A percentile compares a stretch with the other conserved stretches of the same genome.
Evolutionary conservation across 306 rosid species (phyloP).

Genomic region (Ochetophila trinervis): DNA sequence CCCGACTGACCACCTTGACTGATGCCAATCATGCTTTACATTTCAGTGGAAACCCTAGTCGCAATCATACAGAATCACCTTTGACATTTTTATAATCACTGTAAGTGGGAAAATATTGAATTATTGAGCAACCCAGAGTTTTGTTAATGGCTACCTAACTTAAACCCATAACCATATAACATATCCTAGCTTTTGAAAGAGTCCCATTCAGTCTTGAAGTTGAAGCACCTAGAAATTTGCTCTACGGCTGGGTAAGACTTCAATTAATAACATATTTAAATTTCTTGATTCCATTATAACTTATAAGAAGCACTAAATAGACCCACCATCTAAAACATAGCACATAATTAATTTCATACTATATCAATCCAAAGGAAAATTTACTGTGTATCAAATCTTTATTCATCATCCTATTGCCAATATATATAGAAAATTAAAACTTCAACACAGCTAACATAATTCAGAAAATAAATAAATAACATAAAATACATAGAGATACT

Average conservation of each 20-base stretch:
- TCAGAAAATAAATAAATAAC: not conserved
- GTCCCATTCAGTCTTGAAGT: too few relatives aligned
- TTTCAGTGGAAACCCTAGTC: not conserved
- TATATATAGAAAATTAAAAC: not conserved
- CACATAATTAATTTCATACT: not conserved
- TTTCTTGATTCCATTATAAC: conserved; percentile 2
- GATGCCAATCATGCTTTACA: not conserved
- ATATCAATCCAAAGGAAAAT: not conserved
- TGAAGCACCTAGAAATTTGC: too few relatives aligned
- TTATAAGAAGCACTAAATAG: not conserved
- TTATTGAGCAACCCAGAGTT: not conserved
- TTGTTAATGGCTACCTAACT: not conserved
- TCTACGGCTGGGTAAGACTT: too few relatives aligned
- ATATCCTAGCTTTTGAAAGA: too few relatives aligned
- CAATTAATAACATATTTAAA: not conserved
- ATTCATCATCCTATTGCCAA: too few relatives aligned
- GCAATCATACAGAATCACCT: not conserved
- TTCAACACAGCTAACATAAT: not conserved
- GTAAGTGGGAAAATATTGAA: not conserved
- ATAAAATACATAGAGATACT: not conserved
- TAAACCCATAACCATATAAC: too few relatives aligned
- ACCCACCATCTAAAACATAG: not conserved
- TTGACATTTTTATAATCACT: not conserved
- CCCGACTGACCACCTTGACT: not conserved
- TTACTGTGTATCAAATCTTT: not conserved